phyloP scores from a whole-genome alignment of 345 rosid species.

The Bruguiera sexangula region DNA sequence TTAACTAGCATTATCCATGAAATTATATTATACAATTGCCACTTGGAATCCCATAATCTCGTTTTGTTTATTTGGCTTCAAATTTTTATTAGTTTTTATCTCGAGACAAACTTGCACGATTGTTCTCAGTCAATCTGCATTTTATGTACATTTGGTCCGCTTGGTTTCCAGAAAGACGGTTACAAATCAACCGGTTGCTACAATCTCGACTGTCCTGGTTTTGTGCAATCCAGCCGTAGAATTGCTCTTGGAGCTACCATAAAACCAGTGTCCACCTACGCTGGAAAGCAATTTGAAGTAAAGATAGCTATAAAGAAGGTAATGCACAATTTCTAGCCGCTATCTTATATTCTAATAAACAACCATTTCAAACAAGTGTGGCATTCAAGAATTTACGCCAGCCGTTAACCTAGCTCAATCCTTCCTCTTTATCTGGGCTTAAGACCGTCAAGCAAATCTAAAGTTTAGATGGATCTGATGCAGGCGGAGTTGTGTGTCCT shows the following conservation, averaged over 20 bases:
- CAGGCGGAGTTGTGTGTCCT: too few relatives aligned
- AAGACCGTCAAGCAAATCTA: too few relatives aligned
- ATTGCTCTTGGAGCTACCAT: neutral
- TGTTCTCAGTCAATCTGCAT: neutral
- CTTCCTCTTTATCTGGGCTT: too few relatives aligned
- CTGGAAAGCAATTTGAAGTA: neutral
- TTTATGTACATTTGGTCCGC: neutral
- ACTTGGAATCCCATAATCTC: neutral
- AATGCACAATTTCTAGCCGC: too few relatives aligned
- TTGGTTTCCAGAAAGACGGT: neutral
- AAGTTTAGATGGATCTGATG: too few relatives aligned
- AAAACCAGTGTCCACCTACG: neutral
- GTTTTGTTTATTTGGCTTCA: neutral
- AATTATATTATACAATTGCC: neutral
- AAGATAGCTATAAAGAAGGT: neutral
- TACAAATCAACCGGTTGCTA: neutral
- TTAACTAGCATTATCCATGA: neutral
- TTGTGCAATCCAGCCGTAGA: conserved; percentile 8
- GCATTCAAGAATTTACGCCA: too few relatives aligned
- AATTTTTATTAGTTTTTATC: neutral
- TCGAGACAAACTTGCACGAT: too few relatives aligned
- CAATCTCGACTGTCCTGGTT: conserved; percentile 16
- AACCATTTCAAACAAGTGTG: too few relatives aligned
- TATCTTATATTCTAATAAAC: too few relatives aligned
- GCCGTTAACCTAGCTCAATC: too few relatives aligned